Conservation (phyloP, 148 eudicot species). For the Camellia japonica region DNA sequence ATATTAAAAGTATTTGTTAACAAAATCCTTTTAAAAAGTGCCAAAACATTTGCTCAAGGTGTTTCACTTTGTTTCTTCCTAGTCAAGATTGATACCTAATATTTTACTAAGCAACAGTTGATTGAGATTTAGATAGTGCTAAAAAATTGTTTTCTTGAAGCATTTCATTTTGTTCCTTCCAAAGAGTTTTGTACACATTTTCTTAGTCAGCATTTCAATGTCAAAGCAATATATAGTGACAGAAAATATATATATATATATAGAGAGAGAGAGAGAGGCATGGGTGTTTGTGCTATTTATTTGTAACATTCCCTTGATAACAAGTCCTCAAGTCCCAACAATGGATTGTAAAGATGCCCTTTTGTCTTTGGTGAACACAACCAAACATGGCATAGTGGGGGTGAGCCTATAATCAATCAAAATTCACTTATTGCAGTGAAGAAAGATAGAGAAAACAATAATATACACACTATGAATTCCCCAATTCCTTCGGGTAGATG, state of each 20-base stretch:
- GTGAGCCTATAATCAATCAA: neutral
- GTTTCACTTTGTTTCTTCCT: too few species aligned
- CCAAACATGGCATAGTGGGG: constrained; percentile 17
- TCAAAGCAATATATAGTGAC: neutral
- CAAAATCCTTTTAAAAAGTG: too few species aligned
- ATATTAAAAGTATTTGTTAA: too few species aligned
- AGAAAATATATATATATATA: neutral
- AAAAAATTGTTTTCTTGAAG: neutral
- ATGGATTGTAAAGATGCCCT: constrained; percentile 1
- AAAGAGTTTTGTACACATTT: neutral
- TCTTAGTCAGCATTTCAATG: neutral
- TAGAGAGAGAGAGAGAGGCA: neutral
- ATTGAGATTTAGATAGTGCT: neutral
- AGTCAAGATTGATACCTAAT: neutral
- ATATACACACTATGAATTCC: neutral
- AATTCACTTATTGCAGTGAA: constrained; percentile 12
- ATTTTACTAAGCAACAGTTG: constrained; percentile 1
- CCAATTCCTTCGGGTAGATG: neutral
- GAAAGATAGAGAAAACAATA: constrained; percentile 5
- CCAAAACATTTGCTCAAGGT: too few species aligned
- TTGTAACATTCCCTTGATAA: constrained; percentile 2
- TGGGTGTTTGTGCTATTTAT: neutral
- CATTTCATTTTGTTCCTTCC: constrained; percentile 20
- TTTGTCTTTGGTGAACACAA: constrained; percentile 8
- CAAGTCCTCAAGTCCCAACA: constrained; percentile 11